Percentiles rank a stretch among this genome's conserved stretches.
These are phyloP conservation scores for Epipyxis sp. DNA, from an alignment of 108 stramenopile species.

Conservation along the genomic window DNA sequence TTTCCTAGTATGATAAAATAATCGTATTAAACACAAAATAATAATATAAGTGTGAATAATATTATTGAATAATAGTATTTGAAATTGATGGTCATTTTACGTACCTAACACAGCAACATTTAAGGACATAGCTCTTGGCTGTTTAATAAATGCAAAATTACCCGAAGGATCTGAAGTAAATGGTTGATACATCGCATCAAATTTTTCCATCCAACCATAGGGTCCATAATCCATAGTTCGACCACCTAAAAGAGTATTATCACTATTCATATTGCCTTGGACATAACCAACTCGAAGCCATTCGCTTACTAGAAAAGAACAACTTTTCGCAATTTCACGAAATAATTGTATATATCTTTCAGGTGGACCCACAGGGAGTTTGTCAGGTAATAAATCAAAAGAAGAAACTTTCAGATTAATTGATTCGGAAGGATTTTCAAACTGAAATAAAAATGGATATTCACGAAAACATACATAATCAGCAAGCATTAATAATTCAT, in stretches of 20 bases:
- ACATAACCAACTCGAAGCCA: slow-evolving; percentile 89
- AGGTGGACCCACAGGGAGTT: neutral
- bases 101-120: slow-evolving; percentile 72
- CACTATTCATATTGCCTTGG: slow-evolving; percentile 93
- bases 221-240: slow-evolving; percentile 92
- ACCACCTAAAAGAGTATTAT: slow-evolving; percentile 77
- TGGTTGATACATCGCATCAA: slow-evolving; percentile 59
- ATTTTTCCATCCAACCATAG: slow-evolving; percentile 82
- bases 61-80: neutral
- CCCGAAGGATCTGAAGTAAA: slow-evolving; percentile 69
- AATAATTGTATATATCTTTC: neutral
- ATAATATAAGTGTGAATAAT: slow-evolving; percentile 41
- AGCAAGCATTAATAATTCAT: slow-evolving; percentile 19
- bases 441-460: neutral
- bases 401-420: neutral
- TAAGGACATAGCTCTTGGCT: slow-evolving; percentile 71
- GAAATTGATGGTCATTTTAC: slow-evolving; percentile 33
- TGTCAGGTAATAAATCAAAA: neutral
- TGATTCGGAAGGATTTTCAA: neutral
- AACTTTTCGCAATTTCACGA: neutral
- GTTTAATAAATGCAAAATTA: slow-evolving; percentile 84
- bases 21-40: slow-evolving; percentile 62
- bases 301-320: slow-evolving; percentile 58
- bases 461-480: slow-evolving; percentile 23
- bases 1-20: slow-evolving; percentile 37